Evolutionary conservation across 768 basidiomycete genomes (phyloP), one percentile per base, ranked within the genome.

Genomic region (Lanmaoa rubissima): DNA sequence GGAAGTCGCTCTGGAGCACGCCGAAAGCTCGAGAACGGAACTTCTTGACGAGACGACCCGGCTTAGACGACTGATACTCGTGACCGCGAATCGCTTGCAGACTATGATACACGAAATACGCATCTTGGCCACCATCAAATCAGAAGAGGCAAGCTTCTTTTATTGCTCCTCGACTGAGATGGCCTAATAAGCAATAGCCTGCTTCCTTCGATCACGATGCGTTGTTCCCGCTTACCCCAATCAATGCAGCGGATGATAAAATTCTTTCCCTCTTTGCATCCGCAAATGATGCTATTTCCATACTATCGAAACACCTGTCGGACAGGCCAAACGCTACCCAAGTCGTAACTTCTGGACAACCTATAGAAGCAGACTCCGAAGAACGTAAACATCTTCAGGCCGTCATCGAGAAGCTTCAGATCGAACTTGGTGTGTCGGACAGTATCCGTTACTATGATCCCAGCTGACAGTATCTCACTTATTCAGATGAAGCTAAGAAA

Each of bases 1-100:
- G 32, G 90, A 93, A 59, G 71, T 80, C 32, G 85, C 89, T 7
- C 75, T 93, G 35, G 85, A 87, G 46, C 82, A 92, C 61, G 85
- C 90, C 0, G 90, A 93, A 67, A 76, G 78, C 49, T 82, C 88
- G 1, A 76, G 88, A 39, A 74, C 73, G 24, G 80, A 80, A 43
- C 78, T 93, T 19, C 69, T 75, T 32, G 82, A 85, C 38, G 90
- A 94, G 67, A 91, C 87, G 51, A 65, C 79, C 34, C 74, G 76
- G 36, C 76, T 93, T 36, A 82, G 82, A 52, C 80, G 78, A 32
- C 70, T 90, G 28, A 67, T 90, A 4, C 65, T 94, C 48, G 77
- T 77, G 39, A 76, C 82, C 7, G 82, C 85, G 36, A 91, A 92
- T 61, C 84, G 86, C 55, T 67, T 89, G 17, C 84, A 87, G 65